Evolutionary conservation across 75 land plant genomes (phyloP).

Genomic region (Larix kaempferi): DNA sequence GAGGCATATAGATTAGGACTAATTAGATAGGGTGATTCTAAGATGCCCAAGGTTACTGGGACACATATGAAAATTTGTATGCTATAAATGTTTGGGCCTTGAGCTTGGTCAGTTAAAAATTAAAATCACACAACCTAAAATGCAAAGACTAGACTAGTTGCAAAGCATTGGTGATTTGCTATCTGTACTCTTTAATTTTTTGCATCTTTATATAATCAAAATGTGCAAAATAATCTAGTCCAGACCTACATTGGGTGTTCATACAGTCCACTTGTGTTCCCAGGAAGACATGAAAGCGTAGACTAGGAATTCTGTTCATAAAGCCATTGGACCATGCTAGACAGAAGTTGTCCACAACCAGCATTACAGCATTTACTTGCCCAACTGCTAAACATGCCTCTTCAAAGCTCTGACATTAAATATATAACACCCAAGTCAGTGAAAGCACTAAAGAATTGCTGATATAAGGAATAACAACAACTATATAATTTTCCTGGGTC

Average conservation of each 20-base stretch:
- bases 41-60: no score
- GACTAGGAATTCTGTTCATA: constrained; percentile 21
- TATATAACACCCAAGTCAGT: not conserved
- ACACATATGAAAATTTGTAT: no score
- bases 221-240: constrained; percentile 5
- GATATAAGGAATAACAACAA: not conserved
- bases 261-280: constrained; percentile 8
- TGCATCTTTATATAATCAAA: no score
- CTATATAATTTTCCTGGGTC: not conserved
- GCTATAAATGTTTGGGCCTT: no score
- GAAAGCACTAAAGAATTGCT: not conserved
- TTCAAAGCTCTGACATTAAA: constrained; percentile 52
- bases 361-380: constrained; percentile 41
- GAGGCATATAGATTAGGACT: no score
- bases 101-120: no score
- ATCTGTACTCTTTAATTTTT: no score
- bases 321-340: constrained; percentile 37
- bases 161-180: no score
- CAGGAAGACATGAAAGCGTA: constrained; percentile 47
- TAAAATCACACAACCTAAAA: no score
- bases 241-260: constrained; percentile 3
- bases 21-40: no score
- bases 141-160: no score
- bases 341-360: constrained; percentile 61
- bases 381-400: constrained; percentile 65